These are phyloP conservation scores for Penicillium sp. DNA, from an alignment of 2,329 filamentous ascomycete species.

Conservation along the genomic window DNA sequence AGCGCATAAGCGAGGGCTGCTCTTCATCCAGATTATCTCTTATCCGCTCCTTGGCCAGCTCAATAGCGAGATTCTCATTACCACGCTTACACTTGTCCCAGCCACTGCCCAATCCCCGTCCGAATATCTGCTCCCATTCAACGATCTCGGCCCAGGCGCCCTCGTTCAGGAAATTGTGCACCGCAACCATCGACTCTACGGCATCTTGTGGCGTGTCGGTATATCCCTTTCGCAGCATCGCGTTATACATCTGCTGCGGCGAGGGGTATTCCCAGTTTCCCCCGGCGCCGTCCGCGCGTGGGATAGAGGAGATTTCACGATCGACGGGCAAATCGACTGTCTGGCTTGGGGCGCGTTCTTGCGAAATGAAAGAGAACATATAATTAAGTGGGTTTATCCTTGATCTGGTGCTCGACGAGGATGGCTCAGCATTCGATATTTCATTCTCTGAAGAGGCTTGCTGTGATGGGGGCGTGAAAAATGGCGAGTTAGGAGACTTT, in stretches of 20 bases:
- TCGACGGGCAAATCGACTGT: conserved; percentile 68
- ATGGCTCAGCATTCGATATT: conserved; percentile 28
- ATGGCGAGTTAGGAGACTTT: conserved; percentile 47
- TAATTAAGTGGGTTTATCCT: conserved; percentile 81
- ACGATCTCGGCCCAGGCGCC: conserved; percentile 95
- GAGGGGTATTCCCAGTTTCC: conserved; percentile 97
- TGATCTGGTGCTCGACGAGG: conserved; percentile 48
- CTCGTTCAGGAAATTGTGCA: conserved; percentile 98
- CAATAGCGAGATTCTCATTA: conserved; percentile 60
- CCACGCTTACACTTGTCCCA: conserved; percentile 72
- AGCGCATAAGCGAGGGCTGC: conserved; percentile 71
- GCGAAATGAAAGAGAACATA: conserved; percentile 86
- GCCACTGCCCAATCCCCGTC: conserved; percentile 65
- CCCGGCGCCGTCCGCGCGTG: conserved; percentile 63
- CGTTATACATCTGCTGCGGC: conserved; percentile 99
- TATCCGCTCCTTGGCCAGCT: conserved; percentile 51
- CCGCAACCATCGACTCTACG: conserved; percentile 93
- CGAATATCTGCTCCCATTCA: conserved; percentile 86
- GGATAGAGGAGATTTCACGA: conserved; percentile 84
- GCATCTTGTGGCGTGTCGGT: conserved; percentile 89
- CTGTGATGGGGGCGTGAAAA: conserved; percentile 36
- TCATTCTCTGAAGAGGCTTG: conserved; percentile 29
- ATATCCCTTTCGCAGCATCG: conserved; percentile 91
- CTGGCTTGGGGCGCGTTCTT: conserved; percentile 71
- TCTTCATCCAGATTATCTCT: conserved; percentile 26